Base-by-base conservation (phyloP, 2,329 filamentous ascomycete species). In the Aspergillus sp. region DNA sequence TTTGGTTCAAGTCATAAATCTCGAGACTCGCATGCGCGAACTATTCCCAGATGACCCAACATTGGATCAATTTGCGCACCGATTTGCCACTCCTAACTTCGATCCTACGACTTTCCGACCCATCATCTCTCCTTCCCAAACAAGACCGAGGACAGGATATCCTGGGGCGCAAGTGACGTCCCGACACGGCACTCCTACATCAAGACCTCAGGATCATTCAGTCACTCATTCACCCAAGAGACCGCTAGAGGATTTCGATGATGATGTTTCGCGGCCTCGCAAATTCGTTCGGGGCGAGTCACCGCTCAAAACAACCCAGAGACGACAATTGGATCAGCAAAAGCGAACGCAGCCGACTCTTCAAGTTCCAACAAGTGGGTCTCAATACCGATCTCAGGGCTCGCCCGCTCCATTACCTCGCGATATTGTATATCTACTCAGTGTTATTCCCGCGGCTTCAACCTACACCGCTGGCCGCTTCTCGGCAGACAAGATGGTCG, bases 21-120 rank as follows among this genome's bases (percentile, higher is more conserved):
- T 99, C 15, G 96, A 99, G 75, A 89, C 88, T 67, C 87, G 95
- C 47, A 98, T 99, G 92, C 84, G 85, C 20, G 92, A 96, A 69
- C 82, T 97, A n/a, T 99, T 91, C 74, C 93, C 93, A 0, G 87
- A 93, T 58, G 93, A 97, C 67, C 88, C 91, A 3, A 87, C 85
- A 56, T 81, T 96, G 40, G 78, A 82, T 13, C 86, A 86, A 59
- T 98, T 97, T 72, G 83, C 86, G 11, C 85, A 88, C 58, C 89
- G 93, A 34, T 96, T 90, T 73, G 84, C 88, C 4, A 82, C 83
- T 1, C 81, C 86, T 17, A 85, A 82, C 19, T 98, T 97, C 68
- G 89, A 97, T 70, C 92, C 92, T 2, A 89, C 92, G 22, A 82
- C 83, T 9, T 86, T 90, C n/a, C 89, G 88, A 22, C 88, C 91